Percentiles rank a stretch among this genome's conserved stretches.
Evolutionary conservation across 225 moss, liverwort and hornwort species (phyloP).

Genomic region (Rhytidiadelphus loreus): DNA sequence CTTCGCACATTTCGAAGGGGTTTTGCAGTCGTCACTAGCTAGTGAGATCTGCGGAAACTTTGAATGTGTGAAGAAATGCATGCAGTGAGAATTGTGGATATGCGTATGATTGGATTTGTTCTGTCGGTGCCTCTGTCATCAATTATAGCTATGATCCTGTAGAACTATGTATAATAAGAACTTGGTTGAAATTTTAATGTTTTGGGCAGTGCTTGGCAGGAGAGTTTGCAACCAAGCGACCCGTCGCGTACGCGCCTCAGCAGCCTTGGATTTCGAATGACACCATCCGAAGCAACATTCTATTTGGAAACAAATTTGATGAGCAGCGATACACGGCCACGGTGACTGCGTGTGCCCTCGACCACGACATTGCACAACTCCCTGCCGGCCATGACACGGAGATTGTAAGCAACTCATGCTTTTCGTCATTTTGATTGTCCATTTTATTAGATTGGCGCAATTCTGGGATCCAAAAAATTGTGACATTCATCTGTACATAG

Average conservation of each 20-base stretch:
- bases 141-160: not conserved
- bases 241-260: slow-evolving; percentile 60
- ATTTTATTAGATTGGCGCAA: not conserved
- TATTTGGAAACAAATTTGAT: slow-evolving; percentile 33
- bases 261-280: slow-evolving; percentile 83
- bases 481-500: not conserved
- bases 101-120: not conserved
- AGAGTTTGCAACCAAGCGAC: slow-evolving; percentile 12
- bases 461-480: not conserved
- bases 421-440: not conserved
- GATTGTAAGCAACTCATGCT: slow-evolving; percentile 25
- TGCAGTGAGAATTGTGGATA: not conserved
- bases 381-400: slow-evolving; percentile 69
- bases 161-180: not conserved
- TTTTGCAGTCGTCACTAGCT: not conserved
- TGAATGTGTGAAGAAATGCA: not conserved
- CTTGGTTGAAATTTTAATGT: not conserved
- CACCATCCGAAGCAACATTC: slow-evolving; percentile 47
- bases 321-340: slow-evolving; percentile 37
- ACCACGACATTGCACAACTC: slow-evolving; percentile 52
- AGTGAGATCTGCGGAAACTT: not conserved
- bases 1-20: not conserved
- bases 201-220: slow-evolving; percentile 39
- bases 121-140: not conserved
- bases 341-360: slow-evolving; percentile 58